A percentile compares a stretch with the other conserved stretches of the same genome.
phyloP scores from a whole-genome alignment of 176 grass and related monocot genomes.

The Oropetium thomaeum region DNA sequence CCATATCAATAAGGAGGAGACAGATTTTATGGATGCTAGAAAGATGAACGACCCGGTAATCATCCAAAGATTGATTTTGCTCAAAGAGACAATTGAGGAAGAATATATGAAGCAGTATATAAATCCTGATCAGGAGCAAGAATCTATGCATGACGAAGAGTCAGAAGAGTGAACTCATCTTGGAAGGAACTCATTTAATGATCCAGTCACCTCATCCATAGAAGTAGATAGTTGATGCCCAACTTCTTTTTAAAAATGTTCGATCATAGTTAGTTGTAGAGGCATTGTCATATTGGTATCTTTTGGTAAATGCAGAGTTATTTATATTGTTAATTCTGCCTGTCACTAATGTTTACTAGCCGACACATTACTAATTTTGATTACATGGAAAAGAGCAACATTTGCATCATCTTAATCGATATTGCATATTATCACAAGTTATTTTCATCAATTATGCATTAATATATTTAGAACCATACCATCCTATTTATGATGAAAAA shows the following conservation, averaged over 20 bases:
- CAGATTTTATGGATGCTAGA: conserved; percentile 65
- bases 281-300: neutral
- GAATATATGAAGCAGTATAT: conserved; percentile 70
- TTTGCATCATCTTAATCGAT: neutral
- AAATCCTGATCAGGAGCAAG: conserved; percentile 52
- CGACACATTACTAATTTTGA: neutral
- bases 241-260: conserved; percentile 1
- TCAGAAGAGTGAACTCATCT: conserved; percentile 2
- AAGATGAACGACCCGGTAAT: conserved; percentile 73
- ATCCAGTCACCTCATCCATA: neutral
- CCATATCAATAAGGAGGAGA: conserved; percentile 89
- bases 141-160: conserved; percentile 22
- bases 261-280: neutral
- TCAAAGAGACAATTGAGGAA: conserved; percentile 76
- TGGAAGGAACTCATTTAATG: neutral
- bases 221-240: neutral
- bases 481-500: too few relatives aligned
- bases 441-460: too few relatives aligned
- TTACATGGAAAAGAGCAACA: neutral
- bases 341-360: neutral
- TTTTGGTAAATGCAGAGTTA: neutral
- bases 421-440: neutral
- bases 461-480: too few relatives aligned
- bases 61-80: conserved; percentile 72
- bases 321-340: neutral